Percentiles rank a stretch among this genome's conserved stretches.
Conservation (phyloP, 2,329 filamentous ascomycete species). For the Coleophoma crateriformis region DNA sequence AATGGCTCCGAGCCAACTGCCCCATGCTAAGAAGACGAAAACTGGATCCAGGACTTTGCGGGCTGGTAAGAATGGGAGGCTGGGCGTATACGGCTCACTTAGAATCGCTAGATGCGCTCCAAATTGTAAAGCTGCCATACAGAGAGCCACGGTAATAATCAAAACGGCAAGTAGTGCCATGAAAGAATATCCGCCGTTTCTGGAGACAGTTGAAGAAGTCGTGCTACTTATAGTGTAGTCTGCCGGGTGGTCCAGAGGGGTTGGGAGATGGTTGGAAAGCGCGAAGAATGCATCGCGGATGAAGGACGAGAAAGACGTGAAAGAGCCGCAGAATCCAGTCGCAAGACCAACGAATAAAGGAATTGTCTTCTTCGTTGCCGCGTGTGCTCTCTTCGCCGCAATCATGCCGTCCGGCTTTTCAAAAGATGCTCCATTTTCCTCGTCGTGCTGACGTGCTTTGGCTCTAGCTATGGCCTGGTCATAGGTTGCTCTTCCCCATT, state of each 20-base stretch:
- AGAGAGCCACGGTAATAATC: constrained; percentile 67
- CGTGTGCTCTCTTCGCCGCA: constrained; percentile 50
- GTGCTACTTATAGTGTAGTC: constrained; percentile 26
- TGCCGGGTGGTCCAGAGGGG: constrained; percentile 36
- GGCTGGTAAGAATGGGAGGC: constrained; percentile 49
- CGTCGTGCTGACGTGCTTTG: constrained; percentile 29
- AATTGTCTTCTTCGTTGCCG: constrained; percentile 73
- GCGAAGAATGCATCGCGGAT: constrained; percentile 76
- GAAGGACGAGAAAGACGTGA: constrained; percentile 86
- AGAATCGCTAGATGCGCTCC: constrained; percentile 72
- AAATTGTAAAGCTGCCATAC: constrained; percentile 60
- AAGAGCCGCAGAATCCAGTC: constrained; percentile 83
- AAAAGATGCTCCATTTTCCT: constrained; percentile 26
- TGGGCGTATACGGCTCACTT: constrained; percentile 52
- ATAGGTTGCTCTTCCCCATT: constrained; percentile 49
- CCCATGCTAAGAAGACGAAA: constrained; percentile 60
- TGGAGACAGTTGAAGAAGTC: constrained; percentile 32
- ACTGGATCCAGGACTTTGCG: constrained; percentile 59
- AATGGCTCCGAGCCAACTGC: constrained; percentile 73
- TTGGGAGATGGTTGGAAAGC: constrained; percentile 65
- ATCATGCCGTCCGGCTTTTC: constrained; percentile 28
- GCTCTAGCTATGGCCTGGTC: constrained; percentile 29
- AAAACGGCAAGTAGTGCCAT: constrained; percentile 73
- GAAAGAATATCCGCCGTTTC: constrained; percentile 75
- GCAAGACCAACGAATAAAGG: constrained; percentile 83